Percentiles rank a stretch among this genome's conserved stretches.
Evolutionary conservation across 768 basidiomycete genomes (phyloP).

Genomic region (Mycena chlorophos): DNA sequence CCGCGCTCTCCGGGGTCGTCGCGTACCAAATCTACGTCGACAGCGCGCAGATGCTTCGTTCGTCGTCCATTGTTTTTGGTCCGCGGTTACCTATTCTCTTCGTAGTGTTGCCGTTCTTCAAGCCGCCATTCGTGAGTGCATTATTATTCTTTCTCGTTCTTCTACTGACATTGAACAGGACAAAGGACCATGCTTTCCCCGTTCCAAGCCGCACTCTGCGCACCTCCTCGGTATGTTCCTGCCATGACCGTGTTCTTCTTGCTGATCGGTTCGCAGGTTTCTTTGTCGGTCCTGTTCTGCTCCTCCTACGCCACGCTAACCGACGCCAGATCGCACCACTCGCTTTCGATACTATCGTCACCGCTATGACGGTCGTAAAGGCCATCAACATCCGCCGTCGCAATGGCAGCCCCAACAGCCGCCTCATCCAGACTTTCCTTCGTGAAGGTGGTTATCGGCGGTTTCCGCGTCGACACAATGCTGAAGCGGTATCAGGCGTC

Average conservation of each 20-base stretch:
- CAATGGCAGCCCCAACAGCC: slow-evolving; percentile 74
- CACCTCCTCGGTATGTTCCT: slow-evolving; percentile 66
- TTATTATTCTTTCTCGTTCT: slow-evolving; percentile 25
- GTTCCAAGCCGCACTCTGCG: slow-evolving; percentile 80
- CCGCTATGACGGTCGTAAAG: slow-evolving; percentile 78
- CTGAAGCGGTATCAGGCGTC: slow-evolving; percentile 48
- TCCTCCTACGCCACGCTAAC: neutral
- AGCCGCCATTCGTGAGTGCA: slow-evolving; percentile 52
- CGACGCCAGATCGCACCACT: slow-evolving; percentile 68
- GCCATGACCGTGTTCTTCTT: neutral
- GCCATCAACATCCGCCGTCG: slow-evolving; percentile 74
- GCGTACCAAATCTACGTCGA: slow-evolving; percentile 83
- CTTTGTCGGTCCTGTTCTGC: slow-evolving; percentile 46
- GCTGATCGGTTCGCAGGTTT: slow-evolving; percentile 41
- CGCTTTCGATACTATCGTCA: slow-evolving; percentile 78
- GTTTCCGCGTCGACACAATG: neutral
- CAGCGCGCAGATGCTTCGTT: slow-evolving; percentile 75
- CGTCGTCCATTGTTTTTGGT: slow-evolving; percentile 26
- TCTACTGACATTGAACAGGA: slow-evolving; percentile 30
- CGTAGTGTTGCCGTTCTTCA: slow-evolving; percentile 65
- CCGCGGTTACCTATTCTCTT: neutral
- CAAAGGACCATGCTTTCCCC: slow-evolving; percentile 74
- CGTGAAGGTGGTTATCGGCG: slow-evolving; percentile 57
- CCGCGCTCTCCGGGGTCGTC: slow-evolving; percentile 69
- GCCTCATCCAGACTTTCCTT: slow-evolving; percentile 80